Evolutionary conservation across 805 yeast species (phyloP).

Genomic region (Candida incommunis): DNA sequence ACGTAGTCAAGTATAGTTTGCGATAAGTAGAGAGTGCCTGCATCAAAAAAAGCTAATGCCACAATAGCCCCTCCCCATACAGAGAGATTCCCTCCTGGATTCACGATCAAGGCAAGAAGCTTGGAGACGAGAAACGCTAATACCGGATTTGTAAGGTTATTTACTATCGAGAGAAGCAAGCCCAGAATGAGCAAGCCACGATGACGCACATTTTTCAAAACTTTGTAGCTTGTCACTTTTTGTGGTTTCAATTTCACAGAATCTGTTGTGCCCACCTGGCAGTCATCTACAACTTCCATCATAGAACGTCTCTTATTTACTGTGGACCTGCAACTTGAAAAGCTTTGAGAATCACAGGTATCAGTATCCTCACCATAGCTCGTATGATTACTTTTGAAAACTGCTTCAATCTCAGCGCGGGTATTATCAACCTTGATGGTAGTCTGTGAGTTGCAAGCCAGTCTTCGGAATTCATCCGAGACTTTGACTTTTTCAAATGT

Average conservation of each 20-base stretch:
- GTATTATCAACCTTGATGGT: not conserved
- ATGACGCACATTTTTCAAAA: conserved; percentile 5
- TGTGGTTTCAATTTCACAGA: not conserved
- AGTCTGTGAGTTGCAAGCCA: not conserved
- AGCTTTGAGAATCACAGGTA: too few species aligned
- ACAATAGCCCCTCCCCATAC: conserved; percentile 60
- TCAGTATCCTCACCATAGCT: not conserved
- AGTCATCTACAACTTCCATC: not conserved
- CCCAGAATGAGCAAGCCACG: conserved; percentile 32
- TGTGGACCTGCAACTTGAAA: too few species aligned
- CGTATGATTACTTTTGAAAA: not conserved
- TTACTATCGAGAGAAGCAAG: conserved; percentile 32
- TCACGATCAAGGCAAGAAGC: conserved; percentile 41
- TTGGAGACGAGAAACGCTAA: conserved; percentile 70
- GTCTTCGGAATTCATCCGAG: not conserved
- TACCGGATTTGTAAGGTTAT: conserved; percentile 58
- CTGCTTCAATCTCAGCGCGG: not conserved
- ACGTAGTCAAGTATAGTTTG: conserved; percentile 39
- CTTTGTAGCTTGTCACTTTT: not conserved
- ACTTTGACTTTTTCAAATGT: not conserved
- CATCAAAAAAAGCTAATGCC: conserved; percentile 49
- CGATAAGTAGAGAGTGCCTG: conserved; percentile 34
- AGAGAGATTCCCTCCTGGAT: conserved; percentile 14
- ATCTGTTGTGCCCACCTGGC: not conserved
- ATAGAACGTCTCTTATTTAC: not conserved